Evolutionary conservation across 495 filamentous ascomycete species (phyloP), one percentile per base, ranked within the genome.

Genomic region (Entonaema liquescens): DNA sequence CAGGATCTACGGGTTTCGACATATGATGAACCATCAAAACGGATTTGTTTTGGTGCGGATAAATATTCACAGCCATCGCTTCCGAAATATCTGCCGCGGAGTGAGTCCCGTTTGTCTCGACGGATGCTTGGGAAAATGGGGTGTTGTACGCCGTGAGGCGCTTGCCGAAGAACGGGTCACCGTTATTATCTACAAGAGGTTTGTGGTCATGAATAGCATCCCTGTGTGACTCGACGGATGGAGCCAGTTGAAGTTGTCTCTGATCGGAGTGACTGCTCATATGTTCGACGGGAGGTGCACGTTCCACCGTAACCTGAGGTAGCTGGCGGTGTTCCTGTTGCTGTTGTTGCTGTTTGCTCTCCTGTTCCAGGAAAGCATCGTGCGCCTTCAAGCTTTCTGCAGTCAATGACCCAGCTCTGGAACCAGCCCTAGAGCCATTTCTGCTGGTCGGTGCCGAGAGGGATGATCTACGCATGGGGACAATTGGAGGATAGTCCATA

Each of bases 21-120:
- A 82, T 87, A 70, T 93, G 91, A 42, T 96, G 87, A 42, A 97
- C 89, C 61, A 96, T 80, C 50, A 95, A 80, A 11, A 93, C 82
- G 2, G 92, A 95, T 65, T 89, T 89, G 68, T 97, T 97, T 75
- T 93, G 92, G 76, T 97, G 94, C 2, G 93, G 89, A 74, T 90
- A 95, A 35, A 97, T 90, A 64, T 88, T 90, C 50, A 97, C 89
- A 17, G 92, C 92, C 65, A 89, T 89, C 12, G 93, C 94, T 80
- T 97, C 93, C 50, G 88, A 88, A 47, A 91, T 83, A 72, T 90
- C 89, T 9, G 84, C 83, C 53, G 57, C 67, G 19, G 75, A 77
- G 53, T 82, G 81, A 8, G 84, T 85, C 47, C 75, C 83, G 61
- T 81, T 83, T 59, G 85, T 87, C 59, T 84, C 85, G 40, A 89